A percentile compares a stretch with the other conserved stretches of the same genome.
phyloP scores from a whole-genome alignment of 2,329 filamentous ascomycete genomes.

The Chalaropsis ovoidea region DNA sequence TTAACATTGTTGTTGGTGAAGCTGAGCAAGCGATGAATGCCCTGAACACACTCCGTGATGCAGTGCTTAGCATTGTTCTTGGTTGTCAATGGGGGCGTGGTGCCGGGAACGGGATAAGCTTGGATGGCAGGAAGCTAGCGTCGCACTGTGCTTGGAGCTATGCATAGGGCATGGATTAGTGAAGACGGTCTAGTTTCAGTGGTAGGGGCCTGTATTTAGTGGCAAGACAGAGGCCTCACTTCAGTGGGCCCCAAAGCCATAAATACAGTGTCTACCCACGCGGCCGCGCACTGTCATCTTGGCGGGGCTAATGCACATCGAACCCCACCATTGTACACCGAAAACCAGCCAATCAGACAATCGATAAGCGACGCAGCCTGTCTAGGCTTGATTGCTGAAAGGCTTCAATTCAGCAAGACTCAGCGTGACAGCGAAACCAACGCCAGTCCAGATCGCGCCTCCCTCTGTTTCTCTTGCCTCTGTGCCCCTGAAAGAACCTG shows the following conservation, averaged over 20 bases:
- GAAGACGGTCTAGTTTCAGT: too few species aligned
- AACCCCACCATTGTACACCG: background rate
- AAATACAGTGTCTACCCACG: background rate
- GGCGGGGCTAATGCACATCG: background rate
- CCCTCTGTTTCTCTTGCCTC: background rate
- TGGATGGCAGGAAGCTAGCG: background rate
- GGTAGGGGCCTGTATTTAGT: too few species aligned
- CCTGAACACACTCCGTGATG: background rate
- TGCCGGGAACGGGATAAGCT: too few species aligned
- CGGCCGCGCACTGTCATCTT: background rate
- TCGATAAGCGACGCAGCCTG: background rate
- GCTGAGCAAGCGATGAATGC: background rate
- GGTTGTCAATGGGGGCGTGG: background rate
- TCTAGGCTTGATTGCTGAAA: background rate
- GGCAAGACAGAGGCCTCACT: too few species aligned
- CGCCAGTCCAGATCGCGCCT: background rate
- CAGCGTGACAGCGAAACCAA: too few species aligned
- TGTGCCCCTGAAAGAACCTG: background rate
- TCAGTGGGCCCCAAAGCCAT: background rate
- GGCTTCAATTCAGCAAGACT: background rate
- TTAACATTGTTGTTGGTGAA: background rate
- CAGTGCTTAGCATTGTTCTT: background rate
- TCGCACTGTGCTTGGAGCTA: background rate
- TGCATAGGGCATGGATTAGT: background rate
- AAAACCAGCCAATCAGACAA: background rate